phyloP scores from a whole-genome alignment of 495 filamentous ascomycete genomes.

The Pyrenula massariospora region DNA sequence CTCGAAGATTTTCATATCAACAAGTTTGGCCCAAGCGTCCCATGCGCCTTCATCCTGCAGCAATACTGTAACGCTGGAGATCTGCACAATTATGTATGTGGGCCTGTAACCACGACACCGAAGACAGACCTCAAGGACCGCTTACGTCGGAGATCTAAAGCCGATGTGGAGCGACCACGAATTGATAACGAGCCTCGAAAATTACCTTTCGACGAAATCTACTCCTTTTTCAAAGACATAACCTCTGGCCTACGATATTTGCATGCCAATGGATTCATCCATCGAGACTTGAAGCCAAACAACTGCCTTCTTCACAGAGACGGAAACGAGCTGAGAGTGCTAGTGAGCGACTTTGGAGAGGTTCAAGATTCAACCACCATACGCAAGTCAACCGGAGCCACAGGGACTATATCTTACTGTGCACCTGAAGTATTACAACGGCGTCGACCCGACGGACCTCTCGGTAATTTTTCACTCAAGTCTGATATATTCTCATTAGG shows the following conservation, averaged over 20 bases:
- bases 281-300: slow-evolving; percentile 89
- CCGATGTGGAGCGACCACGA: slow-evolving; percentile 38
- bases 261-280: slow-evolving; percentile 88
- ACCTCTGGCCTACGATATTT: slow-evolving; percentile 83
- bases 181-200: slow-evolving; percentile 44
- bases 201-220: slow-evolving; percentile 82
- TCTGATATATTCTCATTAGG: slow-evolving; percentile 94
- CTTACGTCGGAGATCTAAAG: slow-evolving; percentile 60
- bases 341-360: slow-evolving; percentile 97
- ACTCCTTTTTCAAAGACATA: slow-evolving; percentile 93
- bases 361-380: slow-evolving; percentile 71
- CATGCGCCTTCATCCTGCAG: slow-evolving; percentile 92
- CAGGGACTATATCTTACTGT: slow-evolving; percentile 94
- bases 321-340: slow-evolving; percentile 54
- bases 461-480: slow-evolving; percentile 88
- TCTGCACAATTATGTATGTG: slow-evolving; percentile 70
- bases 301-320: slow-evolving; percentile 85
- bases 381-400: slow-evolving; percentile 81
- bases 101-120: slow-evolving; percentile 49
- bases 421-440: slow-evolving; percentile 82
- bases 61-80: slow-evolving; percentile 97
- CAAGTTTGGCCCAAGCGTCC: slow-evolving; percentile 79
- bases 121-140: slow-evolving; percentile 80
- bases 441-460: slow-evolving; percentile 52
- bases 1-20: slow-evolving; percentile 78